phyloP scores from a whole-genome alignment of 2,329 filamentous ascomycete genomes.

The Aureobasidium sp. region DNA sequence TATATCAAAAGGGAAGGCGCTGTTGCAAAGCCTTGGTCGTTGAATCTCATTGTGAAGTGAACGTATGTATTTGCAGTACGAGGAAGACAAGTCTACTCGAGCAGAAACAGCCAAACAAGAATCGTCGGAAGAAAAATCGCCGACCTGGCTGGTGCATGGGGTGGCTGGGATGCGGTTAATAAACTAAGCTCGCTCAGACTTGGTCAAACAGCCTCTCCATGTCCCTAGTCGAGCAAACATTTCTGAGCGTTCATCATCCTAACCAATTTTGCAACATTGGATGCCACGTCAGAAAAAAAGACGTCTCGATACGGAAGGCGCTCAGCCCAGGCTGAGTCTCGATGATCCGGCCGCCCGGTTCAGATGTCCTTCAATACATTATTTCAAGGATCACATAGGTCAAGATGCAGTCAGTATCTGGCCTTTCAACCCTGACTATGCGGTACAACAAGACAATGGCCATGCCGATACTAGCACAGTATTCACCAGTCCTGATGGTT shows the following conservation, averaged over 20 bases:
- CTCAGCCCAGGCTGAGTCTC: background rate
- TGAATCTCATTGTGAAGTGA: background rate
- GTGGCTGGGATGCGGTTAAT: background rate
- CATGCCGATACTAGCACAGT: background rate
- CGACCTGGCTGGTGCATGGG: too few relatives aligned
- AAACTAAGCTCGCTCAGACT: background rate
- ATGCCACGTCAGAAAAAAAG: background rate
- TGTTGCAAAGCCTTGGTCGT: background rate
- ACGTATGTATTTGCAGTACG: background rate
- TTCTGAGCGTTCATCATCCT: too few relatives aligned
- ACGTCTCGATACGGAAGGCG: background rate
- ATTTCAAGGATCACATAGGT: too few relatives aligned
- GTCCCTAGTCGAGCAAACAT: too few relatives aligned
- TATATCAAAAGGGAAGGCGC: background rate
- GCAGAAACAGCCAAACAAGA: background rate
- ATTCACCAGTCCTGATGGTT: too few relatives aligned
- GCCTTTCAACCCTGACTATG: background rate
- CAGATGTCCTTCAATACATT: background rate
- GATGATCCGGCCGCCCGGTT: background rate
- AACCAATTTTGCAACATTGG: background rate
- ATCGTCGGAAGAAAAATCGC: too few relatives aligned
- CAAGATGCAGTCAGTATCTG: background rate
- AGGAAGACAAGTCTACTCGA: background rate
- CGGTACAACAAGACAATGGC: background rate
- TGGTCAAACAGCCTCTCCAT: background rate